These are phyloP conservation scores for Salix exigua DNA, from an alignment of 345 rosid genomes.

Conservation along the genomic window DNA sequence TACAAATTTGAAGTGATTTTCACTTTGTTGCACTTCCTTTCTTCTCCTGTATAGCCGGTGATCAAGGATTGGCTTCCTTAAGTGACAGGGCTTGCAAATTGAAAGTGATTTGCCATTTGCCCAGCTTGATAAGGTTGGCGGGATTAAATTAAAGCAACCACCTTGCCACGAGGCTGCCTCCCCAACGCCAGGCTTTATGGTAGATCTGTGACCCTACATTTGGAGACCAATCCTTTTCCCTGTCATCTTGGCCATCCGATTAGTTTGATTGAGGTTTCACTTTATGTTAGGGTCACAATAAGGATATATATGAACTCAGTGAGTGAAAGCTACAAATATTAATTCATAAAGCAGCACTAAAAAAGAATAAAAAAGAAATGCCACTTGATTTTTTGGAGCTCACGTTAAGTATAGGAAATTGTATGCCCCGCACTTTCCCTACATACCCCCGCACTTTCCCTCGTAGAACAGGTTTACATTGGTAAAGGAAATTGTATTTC, in stretches of 20 bases:
- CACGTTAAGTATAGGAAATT: slow-evolving; percentile 3
- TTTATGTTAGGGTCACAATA: neutral
- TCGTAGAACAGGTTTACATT: neutral
- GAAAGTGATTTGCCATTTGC: neutral
- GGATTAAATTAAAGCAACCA: neutral
- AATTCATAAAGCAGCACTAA: neutral
- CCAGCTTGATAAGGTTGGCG: slow-evolving; percentile 9
- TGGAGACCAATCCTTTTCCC: neutral
- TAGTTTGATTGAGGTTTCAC: neutral
- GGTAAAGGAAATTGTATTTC: neutral
- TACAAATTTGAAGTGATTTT: too few species aligned
- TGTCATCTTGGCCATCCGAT: neutral
- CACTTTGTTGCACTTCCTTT: too few species aligned
- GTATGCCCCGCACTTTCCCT: too few species aligned
- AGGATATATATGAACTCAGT: neutral
- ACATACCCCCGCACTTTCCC: too few species aligned
- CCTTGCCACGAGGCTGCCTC: neutral
- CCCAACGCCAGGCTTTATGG: neutral
- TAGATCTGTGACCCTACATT: neutral
- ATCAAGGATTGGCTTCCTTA: neutral
- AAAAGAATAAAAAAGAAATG: slow-evolving; percentile 1
- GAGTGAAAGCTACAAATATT: neutral
- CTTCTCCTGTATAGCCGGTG: too few species aligned
- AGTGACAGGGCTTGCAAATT: neutral
- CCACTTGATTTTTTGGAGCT: neutral